Percentiles rank a stretch among this genome's conserved stretches.
phyloP scores from a whole-genome alignment of 2,329 filamentous ascomycete species.

The Dothistroma pini region DNA sequence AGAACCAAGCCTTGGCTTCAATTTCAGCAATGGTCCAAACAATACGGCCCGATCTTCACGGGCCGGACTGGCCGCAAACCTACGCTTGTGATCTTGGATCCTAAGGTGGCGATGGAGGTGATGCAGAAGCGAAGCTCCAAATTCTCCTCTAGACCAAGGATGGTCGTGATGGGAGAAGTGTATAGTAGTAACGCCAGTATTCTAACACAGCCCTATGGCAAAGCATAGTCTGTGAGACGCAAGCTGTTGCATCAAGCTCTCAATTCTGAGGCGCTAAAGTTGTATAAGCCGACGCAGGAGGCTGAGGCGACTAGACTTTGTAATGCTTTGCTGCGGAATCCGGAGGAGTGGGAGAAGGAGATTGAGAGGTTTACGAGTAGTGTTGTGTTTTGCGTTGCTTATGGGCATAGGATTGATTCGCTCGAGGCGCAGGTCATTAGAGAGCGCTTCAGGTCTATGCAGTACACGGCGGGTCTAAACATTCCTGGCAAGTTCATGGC shows the following conservation, averaged over 20 bases:
- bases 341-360: conserved; percentile 44
- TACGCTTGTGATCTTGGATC: conserved; percentile 46
- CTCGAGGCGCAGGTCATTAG: conserved; percentile 47
- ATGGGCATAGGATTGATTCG: conserved; percentile 50
- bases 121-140: conserved; percentile 38
- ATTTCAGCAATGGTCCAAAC: conserved; percentile 44
- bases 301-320: conserved; percentile 48
- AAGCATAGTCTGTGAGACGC: conserved; percentile 45
- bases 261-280: conserved; percentile 41
- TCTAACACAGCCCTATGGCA: conserved; percentile 49
- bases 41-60: conserved; percentile 48
- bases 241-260: conserved; percentile 45
- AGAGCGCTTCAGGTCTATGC: conserved; percentile 48
- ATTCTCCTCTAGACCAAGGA: conserved; percentile 38
- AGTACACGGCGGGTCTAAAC: conserved; percentile 47
- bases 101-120: conserved; percentile 42
- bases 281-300: conserved; percentile 50
- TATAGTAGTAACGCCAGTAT: conserved; percentile 45
- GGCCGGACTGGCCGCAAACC: conserved; percentile 48
- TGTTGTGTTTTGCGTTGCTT: conserved; percentile 51
- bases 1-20: conserved; percentile 37
- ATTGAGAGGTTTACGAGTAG: conserved; percentile 49
- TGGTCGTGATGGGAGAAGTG: conserved; percentile 46
- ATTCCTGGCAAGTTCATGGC: conserved; percentile 46
- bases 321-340: conserved; percentile 40